Evolutionary conservation across 1,139 yeast genomes (phyloP).

Genomic region (Taiozyma sp.): DNA sequence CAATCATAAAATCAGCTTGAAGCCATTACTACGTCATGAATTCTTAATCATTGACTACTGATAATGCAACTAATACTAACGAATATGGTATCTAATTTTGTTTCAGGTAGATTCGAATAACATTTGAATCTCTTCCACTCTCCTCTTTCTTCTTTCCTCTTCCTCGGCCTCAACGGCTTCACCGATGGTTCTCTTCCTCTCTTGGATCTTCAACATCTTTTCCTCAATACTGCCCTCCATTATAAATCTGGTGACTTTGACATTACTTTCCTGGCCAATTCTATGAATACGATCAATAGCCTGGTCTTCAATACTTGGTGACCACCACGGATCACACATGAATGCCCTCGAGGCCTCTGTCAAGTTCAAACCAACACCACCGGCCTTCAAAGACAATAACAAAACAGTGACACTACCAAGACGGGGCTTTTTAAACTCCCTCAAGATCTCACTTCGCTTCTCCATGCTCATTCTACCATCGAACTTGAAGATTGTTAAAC

Average conservation of each 20-base stretch:
- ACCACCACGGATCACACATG: constrained; percentile 99
- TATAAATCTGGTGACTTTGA: constrained; percentile 75
- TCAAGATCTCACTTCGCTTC: constrained; percentile 60
- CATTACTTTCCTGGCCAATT: constrained; percentile 77
- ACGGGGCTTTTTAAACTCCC: constrained; percentile 42
- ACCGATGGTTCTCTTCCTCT: constrained; percentile 78
- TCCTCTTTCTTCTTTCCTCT: constrained; percentile 66
- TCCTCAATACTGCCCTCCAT: constrained; percentile 86
- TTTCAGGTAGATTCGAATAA: constrained; percentile 46
- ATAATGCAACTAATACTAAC: background rate
- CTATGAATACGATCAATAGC: constrained; percentile 94
- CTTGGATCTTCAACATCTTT: constrained; percentile 84
- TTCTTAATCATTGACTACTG: constrained; percentile 11
- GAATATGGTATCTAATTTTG: background rate
- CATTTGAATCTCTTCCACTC: constrained; percentile 78
- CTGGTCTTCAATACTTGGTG: constrained; percentile 89
- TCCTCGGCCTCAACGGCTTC: constrained; percentile 82
- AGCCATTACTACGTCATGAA: constrained; percentile 13
- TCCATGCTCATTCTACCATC: constrained; percentile 76
- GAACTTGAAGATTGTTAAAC: constrained; percentile 55
- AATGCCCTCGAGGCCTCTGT: constrained; percentile 85
- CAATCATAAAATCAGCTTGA: constrained; percentile 9
- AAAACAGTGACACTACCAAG: constrained; percentile 44
- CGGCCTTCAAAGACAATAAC: constrained; percentile 80
- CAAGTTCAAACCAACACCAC: constrained; percentile 91